phyloP scores from a whole-genome alignment of 2,329 filamentous ascomycete species.

The Chaetomiaceae sp. region DNA sequence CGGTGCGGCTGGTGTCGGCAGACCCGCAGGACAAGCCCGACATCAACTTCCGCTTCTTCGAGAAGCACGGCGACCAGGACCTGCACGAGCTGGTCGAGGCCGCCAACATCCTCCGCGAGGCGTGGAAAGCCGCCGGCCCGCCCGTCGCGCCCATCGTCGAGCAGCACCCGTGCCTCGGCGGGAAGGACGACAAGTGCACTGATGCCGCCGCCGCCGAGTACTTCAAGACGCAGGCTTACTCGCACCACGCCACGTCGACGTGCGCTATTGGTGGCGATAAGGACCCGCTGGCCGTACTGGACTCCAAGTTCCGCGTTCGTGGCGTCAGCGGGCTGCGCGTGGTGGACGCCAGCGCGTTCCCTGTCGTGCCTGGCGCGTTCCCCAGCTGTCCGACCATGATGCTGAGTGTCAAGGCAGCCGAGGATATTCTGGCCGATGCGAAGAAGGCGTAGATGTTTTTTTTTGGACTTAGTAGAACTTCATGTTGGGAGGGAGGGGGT shows the following conservation, averaged over 20 bases:
- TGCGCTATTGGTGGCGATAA: constrained; percentile 51
- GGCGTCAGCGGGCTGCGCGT: constrained; percentile 53
- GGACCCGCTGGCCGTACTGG: constrained; percentile 53
- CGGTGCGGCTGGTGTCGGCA: constrained; percentile 49
- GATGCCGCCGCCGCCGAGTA: constrained; percentile 28
- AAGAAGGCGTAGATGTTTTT: constrained; percentile 11
- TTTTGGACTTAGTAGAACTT: too few species aligned
- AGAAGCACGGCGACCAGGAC: constrained; percentile 29
- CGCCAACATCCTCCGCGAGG: constrained; percentile 24
- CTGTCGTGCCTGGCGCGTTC: constrained; percentile 42
- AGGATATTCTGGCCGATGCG: constrained; percentile 29
- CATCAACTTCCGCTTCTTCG: constrained; percentile 55
- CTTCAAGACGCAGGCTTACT: constrained; percentile 44
- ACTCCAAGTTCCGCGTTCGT: constrained; percentile 52
- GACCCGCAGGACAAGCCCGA: constrained; percentile 56
- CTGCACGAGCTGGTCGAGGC: constrained; percentile 25
- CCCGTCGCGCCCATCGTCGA: constrained; percentile 22
- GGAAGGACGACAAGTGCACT: constrained; percentile 13
- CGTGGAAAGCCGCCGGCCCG: constrained; percentile 19
- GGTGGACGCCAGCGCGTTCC: constrained; percentile 57
- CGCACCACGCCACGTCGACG: constrained; percentile 55
- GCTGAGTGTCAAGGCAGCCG: constrained; percentile 57
- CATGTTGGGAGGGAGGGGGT: too few species aligned
- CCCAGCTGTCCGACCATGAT: constrained; percentile 50
- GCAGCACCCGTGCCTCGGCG: constrained; percentile 23